Evolutionary conservation across 2,329 filamentous ascomycete species (phyloP), one percentile per base, ranked within the genome.

Genomic region (Penicillium digitatum): DNA sequence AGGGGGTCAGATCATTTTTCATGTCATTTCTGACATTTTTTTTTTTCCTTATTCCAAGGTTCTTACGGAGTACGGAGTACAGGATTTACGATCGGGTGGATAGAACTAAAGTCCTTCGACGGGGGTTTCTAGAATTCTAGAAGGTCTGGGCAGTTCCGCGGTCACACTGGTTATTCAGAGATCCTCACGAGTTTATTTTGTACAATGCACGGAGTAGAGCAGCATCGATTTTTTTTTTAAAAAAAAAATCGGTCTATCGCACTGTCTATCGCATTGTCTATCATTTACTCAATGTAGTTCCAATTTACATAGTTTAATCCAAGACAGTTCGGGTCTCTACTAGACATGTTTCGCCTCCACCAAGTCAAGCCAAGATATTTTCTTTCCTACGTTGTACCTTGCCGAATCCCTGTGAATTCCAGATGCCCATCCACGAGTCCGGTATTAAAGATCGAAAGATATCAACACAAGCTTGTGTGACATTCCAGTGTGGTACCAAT

Each of bases 81-180:
- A 37, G 18, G 18, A 22, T 38, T 48, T 24, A 35, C 56, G 61
- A 63, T 62, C 61, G 32, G 48, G 48, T 52, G 40, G 54, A 48
- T 42, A 26, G 18, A 49, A 48, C 45, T 52, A 50, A 35, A 26
- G 48, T 56, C 44, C 54, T 63, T 62, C 58, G 58, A 52, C 48
- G 42, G 44, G 48, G 34, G 24, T 63, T 63, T 61, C 58, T 59
- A 59, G 62, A 63, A 58, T 57, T 56, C 58, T 56, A 59, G 53
- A 56, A 60, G 56, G 46, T n/a, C 46, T 51, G 39, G 48, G 51
- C 48, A 27, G n/a, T 31, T 42, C 42, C 52, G 52, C 46, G 31
- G 50, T 45, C 46, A 43, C 20, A 48, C 31, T 11, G 24, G 18
- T 35, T 18, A 29, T 18, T 22, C 20, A n/a, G n/a, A n/a, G n/a